A percentile compares a stretch with the other conserved stretches of the same genome.
phyloP scores from a whole-genome alignment of 305 asterid genomes.

The Nicotiana rustica region DNA sequence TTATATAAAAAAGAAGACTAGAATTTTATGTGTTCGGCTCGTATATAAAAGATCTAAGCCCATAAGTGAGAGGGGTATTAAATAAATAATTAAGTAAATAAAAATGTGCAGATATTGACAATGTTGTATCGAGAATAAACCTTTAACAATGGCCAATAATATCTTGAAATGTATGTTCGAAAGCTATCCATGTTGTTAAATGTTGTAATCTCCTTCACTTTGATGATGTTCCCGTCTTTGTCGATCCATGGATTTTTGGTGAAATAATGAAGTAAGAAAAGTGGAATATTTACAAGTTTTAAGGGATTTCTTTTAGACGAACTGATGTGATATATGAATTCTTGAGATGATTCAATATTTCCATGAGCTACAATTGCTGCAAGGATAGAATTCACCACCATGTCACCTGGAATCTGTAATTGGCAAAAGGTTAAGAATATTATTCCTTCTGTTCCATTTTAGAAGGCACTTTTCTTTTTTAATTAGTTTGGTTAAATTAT shows the following conservation, averaged over 20 bases:
- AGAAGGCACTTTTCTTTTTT: no score
- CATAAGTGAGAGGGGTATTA: neutral
- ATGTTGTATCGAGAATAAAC: neutral
- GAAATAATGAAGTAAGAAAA: conserved; percentile 13
- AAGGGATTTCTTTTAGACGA: conserved; percentile 46
- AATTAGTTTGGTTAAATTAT: no score
- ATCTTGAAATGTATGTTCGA: conserved; percentile 22
- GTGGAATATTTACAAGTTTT: neutral
- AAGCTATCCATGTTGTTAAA: conserved; percentile 26
- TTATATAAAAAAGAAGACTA: no score
- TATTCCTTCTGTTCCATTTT: neutral
- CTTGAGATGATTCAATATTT: conserved; percentile 29
- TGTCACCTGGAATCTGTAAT: conserved; percentile 60
- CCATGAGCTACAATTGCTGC: conserved; percentile 52
- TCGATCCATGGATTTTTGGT: conserved; percentile 36
- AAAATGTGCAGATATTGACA: no score
- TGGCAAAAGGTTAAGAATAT: neutral
- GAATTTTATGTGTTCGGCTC: no score
- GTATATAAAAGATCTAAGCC: no score
- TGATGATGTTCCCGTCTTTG: conserved; percentile 31
- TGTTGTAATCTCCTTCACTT: neutral
- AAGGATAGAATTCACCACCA: conserved; percentile 63
- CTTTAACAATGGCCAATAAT: conserved; percentile 33
- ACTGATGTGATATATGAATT: conserved; percentile 53
- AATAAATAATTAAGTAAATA: neutral